phyloP scores from a whole-genome alignment of 2,329 filamentous ascomycete genomes.

The Fusarium sp. region DNA sequence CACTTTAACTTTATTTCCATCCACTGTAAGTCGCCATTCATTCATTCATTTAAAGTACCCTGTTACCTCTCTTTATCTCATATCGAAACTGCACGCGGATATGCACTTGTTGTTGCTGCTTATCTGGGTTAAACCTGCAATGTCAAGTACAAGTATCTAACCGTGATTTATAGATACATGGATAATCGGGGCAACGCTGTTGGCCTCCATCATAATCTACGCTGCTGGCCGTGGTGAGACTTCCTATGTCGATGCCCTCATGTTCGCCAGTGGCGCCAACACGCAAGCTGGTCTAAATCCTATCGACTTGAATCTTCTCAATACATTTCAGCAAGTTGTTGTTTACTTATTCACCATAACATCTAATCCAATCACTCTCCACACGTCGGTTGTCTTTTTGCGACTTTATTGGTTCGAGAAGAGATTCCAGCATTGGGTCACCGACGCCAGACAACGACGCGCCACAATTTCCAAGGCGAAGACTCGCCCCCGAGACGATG shows the following conservation, averaged over 20 bases:
- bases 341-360: slow-evolving; percentile 77
- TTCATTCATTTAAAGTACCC: not conserved
- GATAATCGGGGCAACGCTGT: slow-evolving; percentile 76
- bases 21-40: slow-evolving; percentile 69
- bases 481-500: slow-evolving; percentile 57
- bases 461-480: slow-evolving; percentile 70
- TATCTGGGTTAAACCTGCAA: slow-evolving; percentile 6
- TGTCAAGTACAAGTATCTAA: slow-evolving; percentile 30
- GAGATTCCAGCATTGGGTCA: slow-evolving; percentile 84
- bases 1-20: slow-evolving; percentile 83
- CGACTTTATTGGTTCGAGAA: slow-evolving; percentile 99
- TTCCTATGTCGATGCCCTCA: slow-evolving; percentile 85
- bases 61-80: not conserved
- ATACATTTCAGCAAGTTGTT: slow-evolving; percentile 77
- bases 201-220: slow-evolving; percentile 82
- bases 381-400: slow-evolving; percentile 87
- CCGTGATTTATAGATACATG: slow-evolving; percentile 70
- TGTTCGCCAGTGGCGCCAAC: slow-evolving; percentile 84
- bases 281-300: slow-evolving; percentile 96
- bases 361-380: slow-evolving; percentile 84
- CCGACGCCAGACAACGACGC: slow-evolving; percentile 73
- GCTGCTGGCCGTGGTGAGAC: slow-evolving; percentile 66
- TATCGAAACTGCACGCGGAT: slow-evolving; percentile 26
- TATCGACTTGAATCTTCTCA: slow-evolving; percentile 71
- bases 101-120: slow-evolving; percentile 23